phyloP scores from a whole-genome alignment of 208 protist genomes.

The Acanthamoeba culbertsoni region DNA sequence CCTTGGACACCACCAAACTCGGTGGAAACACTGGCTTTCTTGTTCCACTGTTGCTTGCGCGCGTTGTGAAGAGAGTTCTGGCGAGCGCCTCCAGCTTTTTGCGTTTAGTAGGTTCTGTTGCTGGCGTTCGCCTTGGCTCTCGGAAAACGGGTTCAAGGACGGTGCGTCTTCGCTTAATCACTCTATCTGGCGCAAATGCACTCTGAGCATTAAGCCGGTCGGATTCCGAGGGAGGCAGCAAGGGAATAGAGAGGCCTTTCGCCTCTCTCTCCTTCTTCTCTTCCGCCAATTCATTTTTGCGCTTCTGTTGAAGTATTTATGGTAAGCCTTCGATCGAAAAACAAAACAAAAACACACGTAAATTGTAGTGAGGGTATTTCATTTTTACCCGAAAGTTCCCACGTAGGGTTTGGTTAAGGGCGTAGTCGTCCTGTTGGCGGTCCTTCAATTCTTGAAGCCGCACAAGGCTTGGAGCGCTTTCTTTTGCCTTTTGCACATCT shows the following conservation, averaged over 20 bases:
- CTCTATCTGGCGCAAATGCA: neutral
- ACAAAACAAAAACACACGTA: no score
- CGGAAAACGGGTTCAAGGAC: neutral
- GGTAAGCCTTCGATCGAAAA: no score
- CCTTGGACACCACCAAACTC: no score
- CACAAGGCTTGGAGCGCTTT: neutral
- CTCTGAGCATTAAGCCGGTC: neutral
- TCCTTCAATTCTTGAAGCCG: neutral
- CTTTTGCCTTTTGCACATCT: constrained; percentile 9
- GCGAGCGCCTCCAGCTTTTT: neutral
- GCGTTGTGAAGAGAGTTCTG: neutral
- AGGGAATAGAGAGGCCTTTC: neutral
- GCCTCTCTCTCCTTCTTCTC: neutral
- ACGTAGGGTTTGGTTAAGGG: neutral
- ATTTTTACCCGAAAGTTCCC: neutral
- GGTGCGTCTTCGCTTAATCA: neutral
- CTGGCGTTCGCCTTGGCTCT: neutral
- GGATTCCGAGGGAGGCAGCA: neutral
- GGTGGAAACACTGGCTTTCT: no score
- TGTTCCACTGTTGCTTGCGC: no score
- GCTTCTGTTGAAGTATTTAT: no score
- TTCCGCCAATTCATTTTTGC: neutral
- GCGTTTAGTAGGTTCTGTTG: neutral
- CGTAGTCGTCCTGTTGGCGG: neutral
- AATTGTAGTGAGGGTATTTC: no score